These are phyloP conservation scores for Mariannaea elegans DNA, from an alignment of 2,329 filamentous ascomycete species.

Conservation along the genomic window DNA sequence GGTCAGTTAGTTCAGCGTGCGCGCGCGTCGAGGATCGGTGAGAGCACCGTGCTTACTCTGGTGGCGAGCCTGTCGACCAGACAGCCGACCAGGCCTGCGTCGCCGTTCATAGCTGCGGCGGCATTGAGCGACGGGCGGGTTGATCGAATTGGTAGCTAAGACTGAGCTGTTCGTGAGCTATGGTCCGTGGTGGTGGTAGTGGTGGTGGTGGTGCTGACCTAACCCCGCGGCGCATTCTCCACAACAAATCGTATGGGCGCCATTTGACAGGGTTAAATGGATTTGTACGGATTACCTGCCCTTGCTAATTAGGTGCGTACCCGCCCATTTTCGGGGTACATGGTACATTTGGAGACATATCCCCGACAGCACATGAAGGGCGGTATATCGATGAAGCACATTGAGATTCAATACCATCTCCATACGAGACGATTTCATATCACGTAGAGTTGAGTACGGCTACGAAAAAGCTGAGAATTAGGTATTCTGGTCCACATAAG, in stretches of 20 bases:
- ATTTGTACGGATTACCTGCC: background rate
- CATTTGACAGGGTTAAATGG: conserved; percentile 2
- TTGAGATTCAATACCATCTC: background rate
- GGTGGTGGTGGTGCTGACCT: conserved; percentile 9
- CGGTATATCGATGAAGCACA: background rate
- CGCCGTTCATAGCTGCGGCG: conserved; percentile 60
- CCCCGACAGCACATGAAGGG: background rate
- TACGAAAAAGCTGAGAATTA: too few species aligned
- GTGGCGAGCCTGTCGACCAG: conserved; percentile 70
- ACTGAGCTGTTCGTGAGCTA: conserved; percentile 11
- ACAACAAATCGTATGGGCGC: conserved; percentile 5
- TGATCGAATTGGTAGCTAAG: conserved; percentile 25
- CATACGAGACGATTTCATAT: too few species aligned
- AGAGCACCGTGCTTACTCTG: conserved; percentile 56
- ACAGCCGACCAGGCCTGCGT: conserved; percentile 67
- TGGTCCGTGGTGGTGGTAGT: conserved; percentile 5
- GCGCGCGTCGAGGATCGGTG: conserved; percentile 7
- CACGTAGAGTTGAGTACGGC: too few species aligned
- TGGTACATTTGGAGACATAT: background rate
- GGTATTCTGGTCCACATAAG: too few species aligned
- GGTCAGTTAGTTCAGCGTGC: conserved; percentile 41
- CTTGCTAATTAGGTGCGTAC: conserved; percentile 3
- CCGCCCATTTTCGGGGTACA: background rate
- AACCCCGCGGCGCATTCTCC: conserved; percentile 24
- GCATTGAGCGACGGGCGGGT: conserved; percentile 32